Evolutionary conservation across 169 alveolate genomes (phyloP).

Genomic region (Eimeria praecox): DNA sequence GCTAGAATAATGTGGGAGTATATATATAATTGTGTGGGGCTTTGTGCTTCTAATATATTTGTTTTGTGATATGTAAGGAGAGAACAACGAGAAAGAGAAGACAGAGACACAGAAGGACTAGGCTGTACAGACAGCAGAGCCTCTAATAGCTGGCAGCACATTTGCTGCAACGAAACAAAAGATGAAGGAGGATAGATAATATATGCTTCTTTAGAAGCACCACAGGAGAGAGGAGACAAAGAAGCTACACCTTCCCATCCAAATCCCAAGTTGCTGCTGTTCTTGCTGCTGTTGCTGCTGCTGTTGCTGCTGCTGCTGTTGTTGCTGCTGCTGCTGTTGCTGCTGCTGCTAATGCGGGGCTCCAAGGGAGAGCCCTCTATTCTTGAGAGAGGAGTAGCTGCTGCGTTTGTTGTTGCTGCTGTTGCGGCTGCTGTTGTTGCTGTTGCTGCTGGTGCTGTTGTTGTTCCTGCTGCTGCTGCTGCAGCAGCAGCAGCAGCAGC

Average conservation of each 20-base stretch:
- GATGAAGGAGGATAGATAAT: slow-evolving; percentile 31
- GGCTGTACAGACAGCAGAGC: not conserved
- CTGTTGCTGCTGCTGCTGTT: not conserved
- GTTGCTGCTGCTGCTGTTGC: not conserved
- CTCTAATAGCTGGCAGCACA: slow-evolving; percentile 40
- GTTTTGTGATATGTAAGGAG: not conserved
- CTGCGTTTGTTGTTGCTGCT: not conserved
- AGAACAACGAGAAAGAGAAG: not conserved
- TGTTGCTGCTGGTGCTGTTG: slow-evolving; percentile 53
- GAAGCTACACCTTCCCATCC: not conserved
- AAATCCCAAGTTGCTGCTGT: not conserved
- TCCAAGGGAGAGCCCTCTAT: not conserved
- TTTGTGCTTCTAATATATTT: not conserved
- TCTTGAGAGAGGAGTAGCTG: not conserved
- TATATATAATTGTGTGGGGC: not conserved
- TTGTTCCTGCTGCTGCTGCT: slow-evolving; percentile 15
- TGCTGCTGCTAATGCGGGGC: not conserved
- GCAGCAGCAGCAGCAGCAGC: not conserved
- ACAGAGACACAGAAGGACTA: not conserved
- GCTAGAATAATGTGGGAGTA: not conserved
- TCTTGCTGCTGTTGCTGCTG: not conserved
- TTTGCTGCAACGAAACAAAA: slow-evolving; percentile 25
- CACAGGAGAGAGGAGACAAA: not conserved
- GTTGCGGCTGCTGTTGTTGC: slow-evolving; percentile 34
- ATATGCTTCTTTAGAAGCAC: not conserved